phyloP scores from a whole-genome alignment of 148 eudicot genomes.

The Pharnaceum exiguum region DNA sequence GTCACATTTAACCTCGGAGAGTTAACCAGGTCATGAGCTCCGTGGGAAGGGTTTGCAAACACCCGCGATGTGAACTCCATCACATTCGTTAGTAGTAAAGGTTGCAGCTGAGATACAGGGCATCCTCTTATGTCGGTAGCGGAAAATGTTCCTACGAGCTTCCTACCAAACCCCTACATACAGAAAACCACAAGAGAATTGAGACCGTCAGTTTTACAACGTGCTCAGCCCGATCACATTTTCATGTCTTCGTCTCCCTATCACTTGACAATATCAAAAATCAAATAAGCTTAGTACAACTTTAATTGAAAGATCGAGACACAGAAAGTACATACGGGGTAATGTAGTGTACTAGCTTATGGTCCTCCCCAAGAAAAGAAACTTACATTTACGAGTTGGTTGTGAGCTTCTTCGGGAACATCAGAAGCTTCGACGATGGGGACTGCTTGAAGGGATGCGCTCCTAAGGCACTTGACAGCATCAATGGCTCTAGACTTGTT shows the following conservation, averaged over 20 bases:
- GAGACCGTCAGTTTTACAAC: too few species aligned
- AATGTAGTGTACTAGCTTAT: too few species aligned
- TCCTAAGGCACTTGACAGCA: constrained; percentile 55
- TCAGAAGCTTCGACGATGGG: constrained; percentile 55
- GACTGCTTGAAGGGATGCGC: constrained; percentile 63
- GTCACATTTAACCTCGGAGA: constrained; percentile 46
- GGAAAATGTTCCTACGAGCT: constrained; percentile 70
- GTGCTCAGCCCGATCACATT: too few species aligned
- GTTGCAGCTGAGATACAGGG: constrained; percentile 48
- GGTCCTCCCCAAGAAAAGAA: too few species aligned
- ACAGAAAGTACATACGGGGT: too few species aligned
- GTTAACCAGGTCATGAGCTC: constrained; percentile 38
- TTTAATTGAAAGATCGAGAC: too few species aligned
- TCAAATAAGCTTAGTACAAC: too few species aligned
- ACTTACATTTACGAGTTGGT: constrained; percentile 60
- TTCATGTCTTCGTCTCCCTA: too few species aligned
- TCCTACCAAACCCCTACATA: constrained; percentile 63
- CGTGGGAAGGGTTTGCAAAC: constrained; percentile 30
- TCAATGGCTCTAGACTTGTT: constrained; percentile 47
- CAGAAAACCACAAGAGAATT: background rate
- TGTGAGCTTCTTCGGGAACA: constrained; percentile 37
- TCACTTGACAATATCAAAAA: too few species aligned
- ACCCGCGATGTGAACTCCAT: constrained; percentile 50
- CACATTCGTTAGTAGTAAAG: constrained; percentile 42
- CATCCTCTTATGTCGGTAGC: constrained; percentile 81